These are phyloP conservation scores for Macrophomina pseudophaseolina DNA, from an alignment of 2,329 filamentous ascomycete species.

Conservation along the genomic window DNA sequence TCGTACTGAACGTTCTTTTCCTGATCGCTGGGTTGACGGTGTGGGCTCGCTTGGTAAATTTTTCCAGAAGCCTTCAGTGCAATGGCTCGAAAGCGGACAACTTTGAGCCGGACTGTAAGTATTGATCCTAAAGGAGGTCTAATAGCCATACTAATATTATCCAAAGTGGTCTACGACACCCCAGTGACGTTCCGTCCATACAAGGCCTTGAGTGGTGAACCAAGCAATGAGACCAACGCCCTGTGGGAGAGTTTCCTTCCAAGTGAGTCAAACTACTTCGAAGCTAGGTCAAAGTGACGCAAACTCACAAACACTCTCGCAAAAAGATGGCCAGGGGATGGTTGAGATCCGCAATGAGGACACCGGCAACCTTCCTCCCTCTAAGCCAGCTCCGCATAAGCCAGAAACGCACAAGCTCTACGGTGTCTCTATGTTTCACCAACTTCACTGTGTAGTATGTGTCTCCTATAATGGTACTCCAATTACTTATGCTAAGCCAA, in stretches of 20 bases:
- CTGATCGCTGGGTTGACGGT: not conserved
- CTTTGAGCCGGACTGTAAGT: not conserved
- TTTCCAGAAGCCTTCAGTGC: not conserved
- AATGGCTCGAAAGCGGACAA: no score
- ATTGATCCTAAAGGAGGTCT: no score
- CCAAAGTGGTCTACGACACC: not conserved
- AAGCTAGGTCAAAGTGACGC: no score
- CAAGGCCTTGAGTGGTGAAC: not conserved
- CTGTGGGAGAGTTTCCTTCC: not conserved
- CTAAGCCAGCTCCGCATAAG: not conserved
- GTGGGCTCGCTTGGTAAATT: not conserved
- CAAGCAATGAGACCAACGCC: not conserved
- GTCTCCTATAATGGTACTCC: no score
- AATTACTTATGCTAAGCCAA: no score
- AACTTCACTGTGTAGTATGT: slow-evolving; percentile 41
- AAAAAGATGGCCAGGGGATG: not conserved
- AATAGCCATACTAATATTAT: no score
- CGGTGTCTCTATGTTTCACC: slow-evolving; percentile 33
- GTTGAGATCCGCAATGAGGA: not conserved
- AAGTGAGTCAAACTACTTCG: no score
- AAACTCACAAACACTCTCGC: no score
- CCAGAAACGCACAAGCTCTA: not conserved
- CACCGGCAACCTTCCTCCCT: not conserved
- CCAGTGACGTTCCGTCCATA: not conserved
- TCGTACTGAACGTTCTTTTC: not conserved